Evolutionary conservation across 2,329 filamentous ascomycete species (phyloP), one percentile per base, ranked within the genome.

Genomic region (Alternaria arborescens): DNA sequence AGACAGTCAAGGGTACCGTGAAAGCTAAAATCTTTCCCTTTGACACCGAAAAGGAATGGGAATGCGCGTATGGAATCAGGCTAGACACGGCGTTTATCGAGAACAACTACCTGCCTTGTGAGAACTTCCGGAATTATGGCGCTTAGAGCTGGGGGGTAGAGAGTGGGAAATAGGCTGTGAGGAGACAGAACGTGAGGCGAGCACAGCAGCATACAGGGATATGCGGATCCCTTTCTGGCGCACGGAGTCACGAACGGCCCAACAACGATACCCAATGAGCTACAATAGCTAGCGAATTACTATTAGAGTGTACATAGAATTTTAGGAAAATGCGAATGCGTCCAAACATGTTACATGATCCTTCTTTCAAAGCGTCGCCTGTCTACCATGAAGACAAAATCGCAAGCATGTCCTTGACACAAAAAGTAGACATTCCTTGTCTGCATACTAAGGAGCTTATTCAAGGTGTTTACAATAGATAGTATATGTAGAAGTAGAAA

Each of bases 31-130:
- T 76, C 1, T 69, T 70, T 7, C 74, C 76, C 1, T 76, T 80
- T n/a, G 53, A 62, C 0, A 53, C 51, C 1, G 74, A 76, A n/a
- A 63, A 67, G 36, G 66, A 67, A 26, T 79, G 74, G 70, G 62
- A 59, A 6, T 62, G 68, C 24, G 74, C 77, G 0, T 71, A 73
- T 55, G 79, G 79, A 0, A 63, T 80, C 14, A 66, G 77, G 22
- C 58, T 81, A 28, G 78, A 77, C 26, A 73, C 76, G 18, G 76
- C 78, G 0, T 82, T 81, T 46, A 70, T 81, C 7, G 80, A 82
- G 67, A 79, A 79, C 32, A 79, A 80, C 38, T 73, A 76, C 12
- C 38, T 80, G 20, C 64, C 63, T 1, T 78, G 76, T 53, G 71
- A 75, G 53, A 70, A 62, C 47, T 76, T 77, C 32, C 60, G 70